Percentiles rank a stretch among this genome's conserved stretches.
Conservation (phyloP, 306 rosid genomes). For the Aeschynomene evenia region DNA sequence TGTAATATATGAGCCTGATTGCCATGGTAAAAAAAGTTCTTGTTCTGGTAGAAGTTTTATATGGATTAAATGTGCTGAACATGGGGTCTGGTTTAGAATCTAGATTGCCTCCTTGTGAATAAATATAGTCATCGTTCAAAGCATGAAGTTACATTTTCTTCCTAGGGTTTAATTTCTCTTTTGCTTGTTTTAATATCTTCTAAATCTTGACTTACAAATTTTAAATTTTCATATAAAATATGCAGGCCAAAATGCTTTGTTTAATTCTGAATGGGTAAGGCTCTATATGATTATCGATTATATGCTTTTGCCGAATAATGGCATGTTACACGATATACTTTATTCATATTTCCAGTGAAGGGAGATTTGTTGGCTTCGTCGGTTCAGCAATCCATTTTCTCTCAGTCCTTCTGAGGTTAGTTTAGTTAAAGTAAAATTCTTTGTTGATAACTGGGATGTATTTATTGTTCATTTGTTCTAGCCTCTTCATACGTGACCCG, state of each 20-base stretch:
- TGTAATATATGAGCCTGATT: constrained; percentile 1
- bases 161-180: not conserved
- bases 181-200: constrained; percentile 3
- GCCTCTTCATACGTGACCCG: constrained; percentile 16
- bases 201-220: not conserved
- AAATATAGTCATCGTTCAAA: not conserved
- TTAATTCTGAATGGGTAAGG: constrained; percentile 49
- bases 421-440: not conserved
- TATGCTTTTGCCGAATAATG: constrained; percentile 9
- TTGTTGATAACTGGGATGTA: not conserved
- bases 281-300: constrained; percentile 16
- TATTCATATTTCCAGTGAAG: constrained; percentile 19
- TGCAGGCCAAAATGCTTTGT: constrained; percentile 61
- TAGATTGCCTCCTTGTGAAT: not conserved
- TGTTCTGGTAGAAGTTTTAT: not conserved
- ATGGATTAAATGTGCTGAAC: constrained; percentile 17
- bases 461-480: not conserved
- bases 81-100: too few species aligned
- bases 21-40: constrained; percentile 7
- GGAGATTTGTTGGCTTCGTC: constrained; percentile 4
- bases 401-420: constrained; percentile 22
- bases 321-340: not conserved
- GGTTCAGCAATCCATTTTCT: not conserved
- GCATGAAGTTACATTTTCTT: not conserved
- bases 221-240: constrained; percentile 14